These are phyloP conservation scores for Suillus weaverae DNA, from an alignment of 768 basidiomycete genomes.

Conservation along the genomic window DNA sequence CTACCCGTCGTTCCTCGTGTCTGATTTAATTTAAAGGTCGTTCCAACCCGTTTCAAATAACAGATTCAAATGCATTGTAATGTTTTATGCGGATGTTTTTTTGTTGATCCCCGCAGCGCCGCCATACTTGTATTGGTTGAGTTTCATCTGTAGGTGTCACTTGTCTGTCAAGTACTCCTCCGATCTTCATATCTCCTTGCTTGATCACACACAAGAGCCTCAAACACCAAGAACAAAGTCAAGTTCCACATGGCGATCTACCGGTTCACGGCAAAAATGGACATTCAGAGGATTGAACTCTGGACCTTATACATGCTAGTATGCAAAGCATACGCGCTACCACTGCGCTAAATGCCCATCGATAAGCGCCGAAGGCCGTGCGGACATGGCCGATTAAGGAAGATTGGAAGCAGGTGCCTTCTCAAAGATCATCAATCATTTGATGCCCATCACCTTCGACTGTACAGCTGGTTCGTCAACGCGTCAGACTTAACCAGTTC, in stretches of 20 bases:
- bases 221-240: background rate
- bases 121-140: background rate
- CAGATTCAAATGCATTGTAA: background rate
- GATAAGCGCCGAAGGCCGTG: background rate
- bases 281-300: constrained; percentile 46
- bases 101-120: background rate
- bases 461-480: background rate
- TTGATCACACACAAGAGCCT: background rate
- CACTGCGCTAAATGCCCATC: constrained; percentile 35
- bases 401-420: too few relatives aligned
- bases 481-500: background rate
- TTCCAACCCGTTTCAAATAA: background rate
- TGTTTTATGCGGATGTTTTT: background rate
- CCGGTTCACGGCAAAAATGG: constrained; percentile 20
- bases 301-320: constrained; percentile 40
- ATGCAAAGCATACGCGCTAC: constrained; percentile 47
- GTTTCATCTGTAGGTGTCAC: background rate
- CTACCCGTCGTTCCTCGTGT: background rate
- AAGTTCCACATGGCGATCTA: background rate
- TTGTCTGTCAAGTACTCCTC: background rate
- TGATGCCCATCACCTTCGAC: too few relatives aligned
- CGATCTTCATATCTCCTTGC: background rate
- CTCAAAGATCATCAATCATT: too few relatives aligned
- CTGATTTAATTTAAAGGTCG: background rate
- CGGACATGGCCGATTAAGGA: background rate